Evolutionary conservation across 768 basidiomycete genomes (phyloP), one percentile per base, ranked within the genome.

Genomic region (Tubosaeta sp.): DNA sequence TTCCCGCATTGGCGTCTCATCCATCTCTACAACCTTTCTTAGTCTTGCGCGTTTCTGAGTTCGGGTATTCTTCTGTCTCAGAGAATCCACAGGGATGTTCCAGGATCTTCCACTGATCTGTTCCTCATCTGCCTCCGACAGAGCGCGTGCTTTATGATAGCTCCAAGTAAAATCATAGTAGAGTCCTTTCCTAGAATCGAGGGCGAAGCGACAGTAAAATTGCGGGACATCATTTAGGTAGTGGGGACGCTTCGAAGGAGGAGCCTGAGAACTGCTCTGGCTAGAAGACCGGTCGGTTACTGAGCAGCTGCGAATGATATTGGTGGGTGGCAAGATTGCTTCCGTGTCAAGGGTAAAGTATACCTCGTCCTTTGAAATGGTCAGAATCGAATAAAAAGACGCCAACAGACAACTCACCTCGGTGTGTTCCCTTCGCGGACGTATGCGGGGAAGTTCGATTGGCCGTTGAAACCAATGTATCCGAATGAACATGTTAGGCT

Each of bases 381-480:
- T 56, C 45, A 11, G 35, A 33, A 56, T 12, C 17, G 42, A 41
- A 4, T 41, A 26, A 42, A 44, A 48, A 19, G 5, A 19, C 32
- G 35, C 12, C 13, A 22, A 10, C 42, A n/a, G 14, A 50, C 13
- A 9, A 62, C 76, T 43, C 50, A 88, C 88, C 69, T 84, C 76
- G 42, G 71, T 60, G 63, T 84, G 78, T 16, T 81, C 78, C 39
- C 87, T 76, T 56, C 79, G 78, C 1, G 80, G 81, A 12, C 88
- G 75, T 48, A 83, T 70, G 25, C 70, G 69, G 7, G 87, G 77
- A 53, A 90, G 70, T 63, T 91, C 82, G 0, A 71, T 67, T 1
- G 86, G 87, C 31, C 82, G 71, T 55, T 87, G 69, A 60, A 91
- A 91, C 88, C 88, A 91, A 58, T 89, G 88, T 22, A 91, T 68